A percentile compares a stretch with the other conserved stretches of the same genome.
Evolutionary conservation across 208 protist species (phyloP).

Genomic region (Leishmania arabica): DNA sequence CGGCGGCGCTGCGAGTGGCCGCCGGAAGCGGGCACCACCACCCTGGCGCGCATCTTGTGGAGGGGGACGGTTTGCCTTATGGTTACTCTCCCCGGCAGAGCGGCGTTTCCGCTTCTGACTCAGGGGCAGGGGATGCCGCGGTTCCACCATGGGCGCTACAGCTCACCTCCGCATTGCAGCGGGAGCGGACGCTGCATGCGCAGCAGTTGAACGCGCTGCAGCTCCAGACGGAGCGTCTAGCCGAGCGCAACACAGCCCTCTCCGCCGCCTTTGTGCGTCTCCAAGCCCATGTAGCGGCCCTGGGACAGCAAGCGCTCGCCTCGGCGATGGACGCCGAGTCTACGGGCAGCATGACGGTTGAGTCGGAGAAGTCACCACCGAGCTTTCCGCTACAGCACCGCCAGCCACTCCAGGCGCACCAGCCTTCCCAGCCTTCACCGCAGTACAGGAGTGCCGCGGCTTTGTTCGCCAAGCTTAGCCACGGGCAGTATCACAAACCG

Average conservation of each 20-base stretch:
- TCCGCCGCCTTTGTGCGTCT: constrained; percentile 44
- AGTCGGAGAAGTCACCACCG: constrained; percentile 5
- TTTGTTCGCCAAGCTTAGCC: constrained; percentile 24
- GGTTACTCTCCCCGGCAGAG: neutral
- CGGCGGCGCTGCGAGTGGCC: neutral
- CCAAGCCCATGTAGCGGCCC: constrained; percentile 32
- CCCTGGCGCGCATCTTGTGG: neutral
- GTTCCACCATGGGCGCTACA: constrained; percentile 55
- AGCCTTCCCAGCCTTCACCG: neutral
- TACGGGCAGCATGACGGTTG: constrained; percentile 14
- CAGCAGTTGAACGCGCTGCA: constrained; percentile 75
- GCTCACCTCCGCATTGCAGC: constrained; percentile 50
- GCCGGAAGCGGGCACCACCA: neutral
- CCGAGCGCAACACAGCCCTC: constrained; percentile 49
- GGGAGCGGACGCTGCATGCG: constrained; percentile 53
- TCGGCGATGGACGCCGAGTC: constrained; percentile 17
- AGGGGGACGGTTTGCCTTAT: neutral
- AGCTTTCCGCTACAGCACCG: neutral
- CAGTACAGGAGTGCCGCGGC: constrained; percentile 1
- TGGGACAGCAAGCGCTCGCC: constrained; percentile 25
- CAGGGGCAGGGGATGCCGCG: constrained; percentile 14
- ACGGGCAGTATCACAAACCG: constrained; percentile 29
- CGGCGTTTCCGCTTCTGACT: neutral
- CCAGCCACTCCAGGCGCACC: constrained; percentile 8
- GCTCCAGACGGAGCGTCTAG: constrained; percentile 64